Evolutionary conservation across 225 moss, liverwort and hornwort genomes (phyloP), one percentile per base, ranked within the genome.

Genomic region (Sphagnum contortum): DNA sequence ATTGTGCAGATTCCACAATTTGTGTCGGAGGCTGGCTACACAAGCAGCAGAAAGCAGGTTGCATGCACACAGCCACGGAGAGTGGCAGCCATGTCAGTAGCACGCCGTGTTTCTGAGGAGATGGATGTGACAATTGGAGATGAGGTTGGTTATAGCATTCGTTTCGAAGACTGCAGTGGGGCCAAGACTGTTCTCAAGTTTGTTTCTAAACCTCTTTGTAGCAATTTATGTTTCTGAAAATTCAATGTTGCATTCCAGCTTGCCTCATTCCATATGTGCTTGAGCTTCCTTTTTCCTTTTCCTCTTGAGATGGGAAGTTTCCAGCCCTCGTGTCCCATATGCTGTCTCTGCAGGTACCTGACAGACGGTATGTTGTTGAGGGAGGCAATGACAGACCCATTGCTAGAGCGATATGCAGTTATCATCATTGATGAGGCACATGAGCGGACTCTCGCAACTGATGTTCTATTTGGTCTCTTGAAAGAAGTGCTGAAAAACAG

Each of bases 41-140:
- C 98, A 48, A 72, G 81, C 57, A 98, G 93, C 67, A 85, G 98
- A 64, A 98, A 93, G 83, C 98, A 98, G 71, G 91, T 98, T 75
- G 96, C 96, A 3, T 98, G 96, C 61, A 98, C 96, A 50, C 96
- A 98, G 74, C 96, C 96, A 53, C 83, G 96, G 57, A 85, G 96
- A 71, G 96, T 98, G 51, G 96, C 96, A 65, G 96, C 96, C 44
- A 98, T 98, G 96, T 98, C 96, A 12, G 96, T 98, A 50, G 92
- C 96, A 48, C 89, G 96, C 58, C 96, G 96, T 79, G 96, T 98
- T 49, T 90, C 96, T 13, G 96, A 98, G 48, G 96, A 98, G 74
- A 83, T 98, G 93, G 96, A 98, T 66, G 96, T 98, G 12, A 89
- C 87, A 4, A 98, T 98, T 69, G 96, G 96, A 75, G 96, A 98